Evolutionary conservation across 129 eudicot genomes (phyloP).

Genomic region (Flaveria brownii): DNA sequence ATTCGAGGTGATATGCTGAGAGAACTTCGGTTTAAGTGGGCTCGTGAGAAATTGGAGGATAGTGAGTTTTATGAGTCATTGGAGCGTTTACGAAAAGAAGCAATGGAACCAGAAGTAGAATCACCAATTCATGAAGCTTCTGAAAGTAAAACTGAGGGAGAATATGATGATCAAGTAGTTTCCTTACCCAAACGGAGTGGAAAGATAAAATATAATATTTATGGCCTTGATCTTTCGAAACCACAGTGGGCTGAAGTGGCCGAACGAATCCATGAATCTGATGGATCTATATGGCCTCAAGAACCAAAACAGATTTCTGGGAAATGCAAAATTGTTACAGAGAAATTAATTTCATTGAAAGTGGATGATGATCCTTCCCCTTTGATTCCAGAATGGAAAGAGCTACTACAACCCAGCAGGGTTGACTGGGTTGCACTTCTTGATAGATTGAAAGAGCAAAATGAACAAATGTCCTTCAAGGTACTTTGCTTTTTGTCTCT

Average conservation of each 20-base stretch:
- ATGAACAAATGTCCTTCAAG: constrained; percentile 51
- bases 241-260: constrained; percentile 83
- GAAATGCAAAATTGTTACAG: constrained; percentile 70
- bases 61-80: constrained; percentile 62
- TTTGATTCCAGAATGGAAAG: constrained; percentile 73
- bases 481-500: constrained; percentile 36
- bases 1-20: constrained; percentile 88
- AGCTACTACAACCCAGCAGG: constrained; percentile 68
- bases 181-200: constrained; percentile 86
- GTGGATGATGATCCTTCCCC: constrained; percentile 61
- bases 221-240: constrained; percentile 89
- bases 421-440: constrained; percentile 80
- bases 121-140: constrained; percentile 28
- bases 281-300: constrained; percentile 53
- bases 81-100: constrained; percentile 42
- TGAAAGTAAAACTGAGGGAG: constrained; percentile 25
- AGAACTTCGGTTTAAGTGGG: constrained; percentile 95
- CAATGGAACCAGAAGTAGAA: constrained; percentile 22
- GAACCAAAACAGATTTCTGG: constrained; percentile 80
- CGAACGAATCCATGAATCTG: constrained; percentile 59
- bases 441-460: constrained; percentile 56
- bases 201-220: constrained; percentile 74
- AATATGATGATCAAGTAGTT: constrained; percentile 25
- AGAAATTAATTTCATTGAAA: constrained; percentile 52
- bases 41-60: constrained; percentile 83